Percentiles rank a stretch among this genome's conserved stretches.
Conservation (phyloP, 2,329 filamentous ascomycete species). For the Colletotrichum salicis region DNA sequence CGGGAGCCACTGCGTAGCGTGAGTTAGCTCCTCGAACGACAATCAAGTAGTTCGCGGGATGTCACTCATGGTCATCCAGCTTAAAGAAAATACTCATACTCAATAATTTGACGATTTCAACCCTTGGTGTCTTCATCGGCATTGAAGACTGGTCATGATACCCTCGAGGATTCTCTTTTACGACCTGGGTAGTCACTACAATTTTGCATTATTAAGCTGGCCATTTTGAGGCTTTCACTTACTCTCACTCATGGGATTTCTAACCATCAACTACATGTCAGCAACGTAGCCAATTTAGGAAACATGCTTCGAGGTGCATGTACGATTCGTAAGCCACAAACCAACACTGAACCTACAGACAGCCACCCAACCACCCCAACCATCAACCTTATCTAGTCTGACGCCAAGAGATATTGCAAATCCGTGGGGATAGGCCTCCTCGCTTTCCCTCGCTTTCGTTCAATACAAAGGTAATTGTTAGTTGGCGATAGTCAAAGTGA, state of each 20-base stretch:
- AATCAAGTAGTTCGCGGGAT: background rate
- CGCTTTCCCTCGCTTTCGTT: background rate
- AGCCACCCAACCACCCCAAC: background rate
- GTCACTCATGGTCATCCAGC: background rate
- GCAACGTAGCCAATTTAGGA: conserved; percentile 4
- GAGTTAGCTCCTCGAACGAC: background rate
- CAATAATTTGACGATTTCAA: too few species aligned
- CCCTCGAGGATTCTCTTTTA: background rate
- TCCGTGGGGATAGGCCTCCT: background rate
- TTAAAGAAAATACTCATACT: background rate
- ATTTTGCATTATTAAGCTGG: background rate
- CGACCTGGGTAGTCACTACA: background rate
- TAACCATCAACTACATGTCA: background rate
- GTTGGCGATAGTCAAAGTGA: background rate
- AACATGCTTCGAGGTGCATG: background rate
- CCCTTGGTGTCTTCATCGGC: too few species aligned
- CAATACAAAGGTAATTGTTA: background rate
- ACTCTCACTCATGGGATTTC: background rate
- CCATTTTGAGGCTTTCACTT: background rate
- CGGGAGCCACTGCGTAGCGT: background rate
- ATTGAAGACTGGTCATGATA: too few species aligned
- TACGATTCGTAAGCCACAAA: background rate
- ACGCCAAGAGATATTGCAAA: background rate
- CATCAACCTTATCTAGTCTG: background rate
- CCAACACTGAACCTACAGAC: background rate